Conservation (phyloP, 805 yeast species). For the Helenozyma rhizophorensis region DNA sequence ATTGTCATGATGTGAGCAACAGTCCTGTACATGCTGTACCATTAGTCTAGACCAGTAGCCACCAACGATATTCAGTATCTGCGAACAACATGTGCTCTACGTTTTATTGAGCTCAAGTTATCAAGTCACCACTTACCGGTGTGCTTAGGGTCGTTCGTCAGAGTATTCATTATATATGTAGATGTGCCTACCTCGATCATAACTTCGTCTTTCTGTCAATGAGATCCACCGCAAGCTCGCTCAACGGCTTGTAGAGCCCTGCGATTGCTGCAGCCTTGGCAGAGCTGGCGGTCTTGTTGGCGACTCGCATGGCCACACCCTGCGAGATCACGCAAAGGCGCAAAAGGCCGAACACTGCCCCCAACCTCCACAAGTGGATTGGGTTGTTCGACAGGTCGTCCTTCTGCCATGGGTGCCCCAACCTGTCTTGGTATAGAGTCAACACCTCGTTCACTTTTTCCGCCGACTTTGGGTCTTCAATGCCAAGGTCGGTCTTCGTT, state of each 20-base stretch:
- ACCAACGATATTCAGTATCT: too few relatives aligned
- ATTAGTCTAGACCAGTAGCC: too few relatives aligned
- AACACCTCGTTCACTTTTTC: constrained; percentile 21
- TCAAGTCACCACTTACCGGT: too few relatives aligned
- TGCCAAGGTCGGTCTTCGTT: constrained; percentile 26
- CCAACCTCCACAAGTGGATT: constrained; percentile 44
- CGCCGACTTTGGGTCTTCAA: constrained; percentile 24
- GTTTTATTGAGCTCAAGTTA: too few relatives aligned
- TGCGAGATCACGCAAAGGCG: constrained; percentile 56
- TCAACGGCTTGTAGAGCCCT: constrained; percentile 26
- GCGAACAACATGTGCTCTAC: too few relatives aligned
- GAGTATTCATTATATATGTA: too few relatives aligned
- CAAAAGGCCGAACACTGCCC: constrained; percentile 52
- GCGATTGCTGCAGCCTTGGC: constrained; percentile 45
- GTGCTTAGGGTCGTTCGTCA: too few relatives aligned
- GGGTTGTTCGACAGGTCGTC: constrained; percentile 40
- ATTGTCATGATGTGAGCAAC: constrained; percentile 4
- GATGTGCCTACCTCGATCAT: background rate
- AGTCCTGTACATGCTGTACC: too few relatives aligned
- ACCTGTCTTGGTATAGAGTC: constrained; percentile 18
- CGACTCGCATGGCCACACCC: constrained; percentile 55
- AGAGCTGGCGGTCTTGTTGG: constrained; percentile 50
- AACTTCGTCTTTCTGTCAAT: constrained; percentile 5
- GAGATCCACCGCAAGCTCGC: constrained; percentile 24
- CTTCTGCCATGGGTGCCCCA: constrained; percentile 28